phyloP scores from a whole-genome alignment of 1,284 basidiomycete species.

The Cystobasidiaceae sp. region DNA sequence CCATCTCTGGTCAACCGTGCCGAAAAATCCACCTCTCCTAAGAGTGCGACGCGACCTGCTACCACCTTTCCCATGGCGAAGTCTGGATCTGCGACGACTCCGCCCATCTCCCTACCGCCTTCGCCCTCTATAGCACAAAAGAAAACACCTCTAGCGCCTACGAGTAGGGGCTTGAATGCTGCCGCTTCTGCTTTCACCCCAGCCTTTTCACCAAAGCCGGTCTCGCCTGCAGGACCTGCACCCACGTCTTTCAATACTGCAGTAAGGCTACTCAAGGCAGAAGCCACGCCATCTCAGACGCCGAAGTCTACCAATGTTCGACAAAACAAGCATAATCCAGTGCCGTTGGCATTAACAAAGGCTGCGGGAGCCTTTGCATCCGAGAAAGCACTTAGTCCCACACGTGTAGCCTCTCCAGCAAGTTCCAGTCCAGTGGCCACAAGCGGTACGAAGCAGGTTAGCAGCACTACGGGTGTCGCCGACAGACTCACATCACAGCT shows the following conservation, averaged over 20 bases:
- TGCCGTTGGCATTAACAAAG: no score
- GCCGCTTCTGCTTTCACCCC: conserved; percentile 10
- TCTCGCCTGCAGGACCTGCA: neutral
- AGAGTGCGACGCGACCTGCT: neutral
- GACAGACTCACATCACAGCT: neutral
- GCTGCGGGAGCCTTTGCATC: no score
- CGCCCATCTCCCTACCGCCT: neutral
- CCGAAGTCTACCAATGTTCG: no score
- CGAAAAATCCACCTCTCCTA: conserved; percentile 11
- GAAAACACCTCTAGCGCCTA: neutral
- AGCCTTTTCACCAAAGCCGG: neutral
- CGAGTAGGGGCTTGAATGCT: conserved; percentile 3
- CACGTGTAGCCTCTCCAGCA: neutral
- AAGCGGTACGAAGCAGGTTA: neutral
- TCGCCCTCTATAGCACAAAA: neutral
- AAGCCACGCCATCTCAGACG: no score
- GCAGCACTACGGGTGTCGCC: no score
- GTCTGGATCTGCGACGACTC: neutral
- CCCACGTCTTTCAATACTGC: neutral
- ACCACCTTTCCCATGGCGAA: neutral
- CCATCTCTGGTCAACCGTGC: neutral
- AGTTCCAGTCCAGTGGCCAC: neutral
- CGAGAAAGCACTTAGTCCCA: no score
- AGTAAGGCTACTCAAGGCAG: neutral
- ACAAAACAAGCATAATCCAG: no score